These are phyloP conservation scores for Annulohypoxylon moriforme DNA, from an alignment of 495 filamentous ascomycete genomes.

Conservation along the genomic window DNA sequence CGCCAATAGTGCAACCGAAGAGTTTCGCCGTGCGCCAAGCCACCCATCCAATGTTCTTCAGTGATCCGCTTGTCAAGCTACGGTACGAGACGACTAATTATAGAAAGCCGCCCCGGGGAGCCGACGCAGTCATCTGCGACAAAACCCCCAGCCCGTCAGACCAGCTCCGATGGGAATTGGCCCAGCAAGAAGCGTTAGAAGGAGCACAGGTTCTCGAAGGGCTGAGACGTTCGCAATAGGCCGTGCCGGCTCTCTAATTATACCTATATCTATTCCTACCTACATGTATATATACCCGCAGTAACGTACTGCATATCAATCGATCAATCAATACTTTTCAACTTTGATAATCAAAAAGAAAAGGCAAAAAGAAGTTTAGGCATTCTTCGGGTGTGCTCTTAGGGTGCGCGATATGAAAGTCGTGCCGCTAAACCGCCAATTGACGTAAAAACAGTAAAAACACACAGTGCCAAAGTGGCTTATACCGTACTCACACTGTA, in stretches of 20 bases:
- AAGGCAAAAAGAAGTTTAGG: no score
- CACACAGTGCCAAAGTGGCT: no score
- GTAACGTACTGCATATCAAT: conserved; percentile 7
- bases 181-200: conserved; percentile 38
- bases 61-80: conserved; percentile 42
- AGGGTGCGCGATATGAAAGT: no score
- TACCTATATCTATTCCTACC: neutral
- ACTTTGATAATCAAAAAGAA: no score
- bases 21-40: conserved; percentile 23
- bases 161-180: conserved; percentile 47
- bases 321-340: neutral
- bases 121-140: conserved; percentile 26
- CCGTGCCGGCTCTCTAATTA: neutral
- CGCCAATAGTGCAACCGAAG: conserved; percentile 21
- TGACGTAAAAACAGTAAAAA: no score
- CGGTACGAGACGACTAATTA: conserved; percentile 40
- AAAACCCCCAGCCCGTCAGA: conserved; percentile 49
- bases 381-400: no score
- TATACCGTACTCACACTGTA: no score
- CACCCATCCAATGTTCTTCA: conserved; percentile 42
- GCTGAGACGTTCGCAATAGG: conserved; percentile 22
- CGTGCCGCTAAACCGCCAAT: no score
- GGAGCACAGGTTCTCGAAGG: conserved; percentile 28
- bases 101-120: conserved; percentile 18
- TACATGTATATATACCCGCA: neutral